A percentile compares a stretch with the other conserved stretches of the same genome.
Evolutionary conservation across 2,329 filamentous ascomycete genomes (phyloP).

Genomic region (Coccinonectria pachysandricola): DNA sequence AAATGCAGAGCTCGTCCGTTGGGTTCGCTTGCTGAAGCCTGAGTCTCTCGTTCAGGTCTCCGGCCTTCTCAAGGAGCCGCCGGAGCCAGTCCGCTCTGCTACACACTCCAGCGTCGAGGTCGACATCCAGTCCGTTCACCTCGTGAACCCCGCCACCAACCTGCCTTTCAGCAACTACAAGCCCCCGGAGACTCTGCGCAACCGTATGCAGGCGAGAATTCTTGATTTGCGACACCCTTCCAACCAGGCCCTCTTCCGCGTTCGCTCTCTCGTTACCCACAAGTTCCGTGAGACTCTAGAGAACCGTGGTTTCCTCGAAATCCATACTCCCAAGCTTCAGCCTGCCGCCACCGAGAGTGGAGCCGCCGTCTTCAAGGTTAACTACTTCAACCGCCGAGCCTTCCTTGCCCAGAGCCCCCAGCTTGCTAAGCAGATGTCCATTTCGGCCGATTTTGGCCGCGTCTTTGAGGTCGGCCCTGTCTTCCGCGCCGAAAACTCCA

Average conservation of each 20-base stretch:
- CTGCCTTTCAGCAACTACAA: slow-evolving; percentile 45
- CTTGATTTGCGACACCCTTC: slow-evolving; percentile 78
- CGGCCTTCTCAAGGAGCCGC: slow-evolving; percentile 62
- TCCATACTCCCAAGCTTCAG: slow-evolving; percentile 87
- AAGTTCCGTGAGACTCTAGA: slow-evolving; percentile 72
- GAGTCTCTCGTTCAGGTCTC: slow-evolving; percentile 71
- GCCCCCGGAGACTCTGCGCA: slow-evolving; percentile 54
- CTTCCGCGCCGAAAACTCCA: slow-evolving; percentile 91
- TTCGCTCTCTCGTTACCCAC: slow-evolving; percentile 71
- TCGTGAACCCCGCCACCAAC: slow-evolving; percentile 40
- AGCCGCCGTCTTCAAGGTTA: slow-evolving; percentile 80
- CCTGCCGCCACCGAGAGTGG: slow-evolving; percentile 85
- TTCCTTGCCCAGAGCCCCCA: slow-evolving; percentile 90
- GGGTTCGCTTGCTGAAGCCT: slow-evolving; percentile 71
- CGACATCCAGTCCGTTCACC: slow-evolving; percentile 46
- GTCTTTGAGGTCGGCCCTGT: slow-evolving; percentile 68
- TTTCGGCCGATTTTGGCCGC: slow-evolving; percentile 77
- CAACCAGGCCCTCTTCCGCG: slow-evolving; percentile 78
- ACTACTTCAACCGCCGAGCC: slow-evolving; percentile 80
- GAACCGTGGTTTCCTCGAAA: slow-evolving; percentile 73
- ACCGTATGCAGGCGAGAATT: slow-evolving; percentile 67
- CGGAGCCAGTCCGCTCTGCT: slow-evolving; percentile 64
- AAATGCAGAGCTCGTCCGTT: slow-evolving; percentile 66
- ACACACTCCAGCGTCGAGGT: slow-evolving; percentile 70
- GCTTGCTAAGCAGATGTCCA: slow-evolving; percentile 84